Evolutionary conservation across 768 basidiomycete species (phyloP).

Genomic region (Panaeolus cyanescens): DNA sequence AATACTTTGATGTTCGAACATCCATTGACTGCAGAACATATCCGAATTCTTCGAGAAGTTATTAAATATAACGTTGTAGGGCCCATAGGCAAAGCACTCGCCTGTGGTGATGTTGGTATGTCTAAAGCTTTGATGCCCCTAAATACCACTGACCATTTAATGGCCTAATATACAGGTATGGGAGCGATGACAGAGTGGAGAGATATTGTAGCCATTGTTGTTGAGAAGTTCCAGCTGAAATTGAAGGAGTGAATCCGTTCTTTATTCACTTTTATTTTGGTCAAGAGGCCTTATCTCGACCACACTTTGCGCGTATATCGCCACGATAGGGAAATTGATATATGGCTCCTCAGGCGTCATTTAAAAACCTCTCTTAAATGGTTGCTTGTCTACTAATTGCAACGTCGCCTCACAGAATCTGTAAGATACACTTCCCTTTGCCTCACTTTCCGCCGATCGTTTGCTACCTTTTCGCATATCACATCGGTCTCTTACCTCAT

Average conservation of each 20-base stretch:
- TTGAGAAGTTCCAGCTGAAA: slow-evolving; percentile 48
- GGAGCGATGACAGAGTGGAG: slow-evolving; percentile 98
- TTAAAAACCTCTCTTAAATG: too few species aligned
- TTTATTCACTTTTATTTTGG: background rate
- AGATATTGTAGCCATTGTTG: slow-evolving; percentile 80
- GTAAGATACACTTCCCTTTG: too few species aligned
- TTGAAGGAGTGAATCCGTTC: background rate
- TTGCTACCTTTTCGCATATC: background rate
- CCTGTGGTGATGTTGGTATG: slow-evolving; percentile 91
- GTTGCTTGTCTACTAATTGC: too few species aligned
- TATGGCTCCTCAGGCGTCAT: too few species aligned
- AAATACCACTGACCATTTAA: background rate
- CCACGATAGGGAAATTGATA: too few species aligned
- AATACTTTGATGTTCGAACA: slow-evolving; percentile 98
- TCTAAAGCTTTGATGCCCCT: slow-evolving; percentile 6
- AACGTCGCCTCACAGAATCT: too few species aligned
- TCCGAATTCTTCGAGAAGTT: slow-evolving; percentile 72
- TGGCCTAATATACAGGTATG: slow-evolving; percentile 48
- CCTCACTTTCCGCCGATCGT: too few species aligned
- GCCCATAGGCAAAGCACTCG: slow-evolving; percentile 84
- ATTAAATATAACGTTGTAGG: slow-evolving; percentile 83
- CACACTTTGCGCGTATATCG: too few species aligned
- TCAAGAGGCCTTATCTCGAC: background rate
- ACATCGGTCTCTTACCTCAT: background rate
- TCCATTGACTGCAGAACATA: slow-evolving; percentile 84